phyloP scores from a whole-genome alignment of 306 rosid species.

The Prunus davidiana region DNA sequence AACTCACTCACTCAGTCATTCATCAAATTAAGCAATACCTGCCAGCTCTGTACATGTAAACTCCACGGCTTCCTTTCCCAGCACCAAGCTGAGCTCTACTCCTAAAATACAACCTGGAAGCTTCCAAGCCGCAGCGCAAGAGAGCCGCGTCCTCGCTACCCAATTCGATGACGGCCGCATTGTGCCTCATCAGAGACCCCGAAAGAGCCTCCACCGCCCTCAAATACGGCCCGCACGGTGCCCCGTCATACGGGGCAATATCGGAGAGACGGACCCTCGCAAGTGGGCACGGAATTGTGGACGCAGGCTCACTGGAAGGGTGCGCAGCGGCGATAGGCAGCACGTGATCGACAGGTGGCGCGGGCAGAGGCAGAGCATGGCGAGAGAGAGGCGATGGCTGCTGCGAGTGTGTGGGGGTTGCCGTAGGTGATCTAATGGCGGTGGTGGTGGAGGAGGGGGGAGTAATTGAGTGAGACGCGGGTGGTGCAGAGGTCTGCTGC shows the following conservation, averaged over 20 bases:
- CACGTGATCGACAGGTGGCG: slow-evolving; percentile 37
- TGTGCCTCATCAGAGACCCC: slow-evolving; percentile 73
- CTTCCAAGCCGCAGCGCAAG: slow-evolving; percentile 87
- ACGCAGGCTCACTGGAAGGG: slow-evolving; percentile 40
- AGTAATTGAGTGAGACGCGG: slow-evolving; percentile 53
- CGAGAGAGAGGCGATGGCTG: slow-evolving; percentile 44
- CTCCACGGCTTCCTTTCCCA: slow-evolving; percentile 76
- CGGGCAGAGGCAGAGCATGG: slow-evolving; percentile 37
- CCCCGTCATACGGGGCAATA: slow-evolving; percentile 71
- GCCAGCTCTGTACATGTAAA: slow-evolving; percentile 89
- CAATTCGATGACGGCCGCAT: slow-evolving; percentile 79
- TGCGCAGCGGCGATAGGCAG: slow-evolving; percentile 43
- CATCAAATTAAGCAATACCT: slow-evolving; percentile 37
- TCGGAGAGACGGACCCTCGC: slow-evolving; percentile 77
- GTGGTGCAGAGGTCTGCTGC: slow-evolving; percentile 67
- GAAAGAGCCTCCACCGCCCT: slow-evolving; percentile 74
- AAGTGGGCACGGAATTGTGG: slow-evolving; percentile 39
- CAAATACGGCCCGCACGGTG: slow-evolving; percentile 53
- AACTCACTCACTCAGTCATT: neutral
- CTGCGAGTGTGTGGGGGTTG: slow-evolving; percentile 23
- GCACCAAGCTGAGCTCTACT: slow-evolving; percentile 56
- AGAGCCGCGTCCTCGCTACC: slow-evolving; percentile 66
- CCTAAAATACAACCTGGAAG: slow-evolving; percentile 70
- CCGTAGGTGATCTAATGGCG: slow-evolving; percentile 63
- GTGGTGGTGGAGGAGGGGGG: slow-evolving; percentile 47